Conservation (phyloP, 2,329 filamentous ascomycete species). For the Scopulariopsis brevicaulis region DNA sequence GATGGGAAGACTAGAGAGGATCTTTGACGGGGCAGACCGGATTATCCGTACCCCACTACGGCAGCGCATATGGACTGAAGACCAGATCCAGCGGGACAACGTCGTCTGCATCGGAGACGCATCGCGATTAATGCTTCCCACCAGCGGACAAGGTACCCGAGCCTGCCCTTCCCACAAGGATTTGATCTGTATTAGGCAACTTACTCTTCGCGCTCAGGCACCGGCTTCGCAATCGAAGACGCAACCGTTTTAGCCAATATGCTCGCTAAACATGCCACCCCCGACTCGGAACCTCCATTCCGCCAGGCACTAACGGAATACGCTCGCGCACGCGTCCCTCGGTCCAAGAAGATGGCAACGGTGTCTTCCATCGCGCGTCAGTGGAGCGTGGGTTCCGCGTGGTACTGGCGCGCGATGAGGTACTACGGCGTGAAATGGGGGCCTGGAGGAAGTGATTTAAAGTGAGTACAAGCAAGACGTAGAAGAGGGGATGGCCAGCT, state of each 20-base stretch:
- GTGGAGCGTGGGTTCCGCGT: slow-evolving; percentile 8
- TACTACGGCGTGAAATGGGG: slow-evolving; percentile 4
- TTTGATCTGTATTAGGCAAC: too few species aligned
- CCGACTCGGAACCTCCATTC: background rate
- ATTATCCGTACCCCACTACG: slow-evolving; percentile 13
- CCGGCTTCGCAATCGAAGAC: slow-evolving; percentile 14
- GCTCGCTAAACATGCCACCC: slow-evolving; percentile 6
- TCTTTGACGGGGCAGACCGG: slow-evolving; percentile 11
- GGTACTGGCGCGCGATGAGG: slow-evolving; percentile 10
- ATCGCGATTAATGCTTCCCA: slow-evolving; percentile 13
- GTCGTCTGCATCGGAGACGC: slow-evolving; percentile 13
- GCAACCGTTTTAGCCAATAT: slow-evolving; percentile 12
- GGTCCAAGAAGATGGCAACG: slow-evolving; percentile 13
- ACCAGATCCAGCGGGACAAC: slow-evolving; percentile 12
- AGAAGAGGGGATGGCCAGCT: too few species aligned
- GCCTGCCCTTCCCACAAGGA: background rate
- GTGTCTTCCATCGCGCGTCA: slow-evolving; percentile 8
- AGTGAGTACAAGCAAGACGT: background rate
- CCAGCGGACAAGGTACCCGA: slow-evolving; percentile 11
- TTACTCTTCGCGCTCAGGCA: too few species aligned
- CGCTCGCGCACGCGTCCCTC: slow-evolving; percentile 8
- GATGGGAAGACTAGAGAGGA: slow-evolving; percentile 9
- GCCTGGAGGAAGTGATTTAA: background rate
- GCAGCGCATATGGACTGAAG: slow-evolving; percentile 12
- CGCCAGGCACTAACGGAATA: slow-evolving; percentile 11